Evolutionary conservation across 2,329 filamentous ascomycete species (phyloP), one percentile per base, ranked within the genome.

Genomic region (Aspergillus quadricinctus): DNA sequence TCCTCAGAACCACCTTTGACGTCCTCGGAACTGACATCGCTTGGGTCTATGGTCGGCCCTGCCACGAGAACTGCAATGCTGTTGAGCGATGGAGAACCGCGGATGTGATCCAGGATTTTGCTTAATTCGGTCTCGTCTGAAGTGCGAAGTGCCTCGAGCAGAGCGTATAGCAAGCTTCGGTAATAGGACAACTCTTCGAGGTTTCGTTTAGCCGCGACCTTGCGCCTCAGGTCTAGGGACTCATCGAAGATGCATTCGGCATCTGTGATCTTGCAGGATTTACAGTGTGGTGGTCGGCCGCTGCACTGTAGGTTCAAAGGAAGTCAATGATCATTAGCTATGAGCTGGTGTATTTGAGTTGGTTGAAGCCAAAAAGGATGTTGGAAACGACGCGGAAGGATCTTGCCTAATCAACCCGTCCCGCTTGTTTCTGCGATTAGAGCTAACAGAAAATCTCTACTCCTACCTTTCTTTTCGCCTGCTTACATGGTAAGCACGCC

Each of bases 401-500:
- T n/a, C n/a, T 27, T 21, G 28, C n/a, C 25, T 4, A 6, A 21
- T 14, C 9, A 28, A 35, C 14, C 31, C 5, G 11, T 17, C 14
- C 14, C 31, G 5, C 17, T 14, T 25, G 31, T 19, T 31, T 48
- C 21, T 40, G 19, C 28, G 40, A 17, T 29, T 9, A 25, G 23
- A 4, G 25, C n/a, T 27, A 8, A 19, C 17, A 25, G 8, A 31
- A 35, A 21, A 35, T 8, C 21, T 27, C 8, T 14, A 14, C 21
- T 23, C 45, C 54, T 65, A 70, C 71, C 64, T 74, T 74, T 60
- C 71, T 67, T 57, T 73, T 74, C 19, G 71, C 69, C 35, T 68
- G 61, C 48, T 73, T 74, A 55, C 71, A 74, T 48, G 69, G 63
- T 21, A 65, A 53, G 49, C 72, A 74, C 25, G 72, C 72, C 3